Base-by-base conservation (phyloP, 768 basidiomycete species). In the Boletus rufocinnamomeus region DNA sequence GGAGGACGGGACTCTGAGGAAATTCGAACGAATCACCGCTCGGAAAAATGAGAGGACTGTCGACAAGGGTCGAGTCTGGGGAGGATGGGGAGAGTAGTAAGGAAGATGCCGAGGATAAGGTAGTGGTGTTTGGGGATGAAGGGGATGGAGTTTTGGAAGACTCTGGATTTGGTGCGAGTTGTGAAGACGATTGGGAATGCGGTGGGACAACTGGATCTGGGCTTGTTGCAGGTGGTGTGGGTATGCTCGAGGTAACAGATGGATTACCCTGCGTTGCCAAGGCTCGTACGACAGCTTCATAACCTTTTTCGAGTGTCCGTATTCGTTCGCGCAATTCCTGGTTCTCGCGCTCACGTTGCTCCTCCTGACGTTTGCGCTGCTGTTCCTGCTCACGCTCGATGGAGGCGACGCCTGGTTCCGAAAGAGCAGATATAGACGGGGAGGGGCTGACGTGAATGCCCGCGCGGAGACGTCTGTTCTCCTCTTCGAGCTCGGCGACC, bases 241-340 rank as follows among this genome's bases (percentile, higher is more conserved):
- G 58, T 32, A 67, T 64, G 32, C 35, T 48, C 1, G 64, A 57
- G 5, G 60, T 41, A 32, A 63, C 54, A n/a, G 77, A 54, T 7
- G 69, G 52, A 48, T 76, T 73, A 21, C 82, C 66, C 64, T 91
- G 88, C 16, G 84, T 79, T 50, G 85, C 79, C 55, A 93, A 78
- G 10, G 88, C 88, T 64, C 86, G 88, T 61, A 92, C 79, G 55
- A 93, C 88, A 50, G 85, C 86, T 60, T 90, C 88, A 84, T 91
- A 93, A 27, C 90, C 89, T 47, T 79, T 82, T 75, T 93, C 91
- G 25, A 92, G 87, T 0, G 86, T 87, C 65, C 82, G 83, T 70
- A 92, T 87, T 45, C 91, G 81, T 71, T 90, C 88, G 62, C 81
- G 82, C 47, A 93, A 77, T 67, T 91, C 87, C 63, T 83, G 77